These are phyloP conservation scores for Mycena pura DNA, from an alignment of 768 basidiomycete species.

Conservation along the genomic window DNA sequence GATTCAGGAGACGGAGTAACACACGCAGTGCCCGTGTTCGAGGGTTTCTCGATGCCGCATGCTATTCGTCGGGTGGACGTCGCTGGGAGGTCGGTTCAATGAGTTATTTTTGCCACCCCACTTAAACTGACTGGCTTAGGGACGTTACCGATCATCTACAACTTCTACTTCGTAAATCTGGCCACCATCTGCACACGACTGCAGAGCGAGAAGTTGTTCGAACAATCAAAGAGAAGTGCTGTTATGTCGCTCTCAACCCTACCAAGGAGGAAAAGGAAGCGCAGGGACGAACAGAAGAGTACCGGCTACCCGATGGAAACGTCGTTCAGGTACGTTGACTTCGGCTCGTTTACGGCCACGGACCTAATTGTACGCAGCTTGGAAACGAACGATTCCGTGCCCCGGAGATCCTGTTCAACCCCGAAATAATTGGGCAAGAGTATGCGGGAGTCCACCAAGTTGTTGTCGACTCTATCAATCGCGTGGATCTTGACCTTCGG, in stretches of 20 bases:
- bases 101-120: too few relatives aligned
- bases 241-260: conserved; percentile 93
- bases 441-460: conserved; percentile 98
- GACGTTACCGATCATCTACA: conserved; percentile 98
- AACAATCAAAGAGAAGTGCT: conserved; percentile 98
- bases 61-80: conserved; percentile 96
- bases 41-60: conserved; percentile 99
- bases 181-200: conserved; percentile 94
- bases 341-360: conserved; percentile 19
- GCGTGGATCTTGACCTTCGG: conserved; percentile 94
- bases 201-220: conserved; percentile 97
- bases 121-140: conserved; percentile 47
- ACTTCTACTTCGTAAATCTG: conserved; percentile 90
- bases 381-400: conserved; percentile 95
- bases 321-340: conserved; percentile 74
- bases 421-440: conserved; percentile 94
- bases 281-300: conserved; percentile 80
- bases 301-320: conserved; percentile 94
- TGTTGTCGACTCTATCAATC: conserved; percentile 96
- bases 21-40: conserved; percentile 97
- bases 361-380: conserved; percentile 59
- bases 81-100: conserved; percentile 91
- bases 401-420: conserved; percentile 97
- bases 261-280: conserved; percentile 95
- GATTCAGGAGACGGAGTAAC: conserved; percentile 99